Base-by-base conservation (phyloP, 2,329 filamentous ascomycete species). In the Diaporthe australafricana region DNA sequence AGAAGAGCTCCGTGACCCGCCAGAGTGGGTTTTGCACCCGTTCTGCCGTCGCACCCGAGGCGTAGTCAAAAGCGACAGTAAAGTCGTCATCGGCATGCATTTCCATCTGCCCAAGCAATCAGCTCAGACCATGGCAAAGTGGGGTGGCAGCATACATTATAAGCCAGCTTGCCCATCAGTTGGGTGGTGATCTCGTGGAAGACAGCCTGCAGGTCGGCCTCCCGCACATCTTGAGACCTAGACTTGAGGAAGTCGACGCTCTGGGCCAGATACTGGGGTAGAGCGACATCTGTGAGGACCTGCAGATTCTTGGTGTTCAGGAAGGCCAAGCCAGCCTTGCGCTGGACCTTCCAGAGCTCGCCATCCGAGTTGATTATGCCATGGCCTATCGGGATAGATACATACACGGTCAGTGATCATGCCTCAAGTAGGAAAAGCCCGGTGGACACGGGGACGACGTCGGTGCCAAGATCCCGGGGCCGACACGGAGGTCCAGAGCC, bases 301-400 rank as follows among this genome's bases (percentile, higher is more conserved):
- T 87, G 85, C 40, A 92, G 77, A 75, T 91, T 91, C 68, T 87
- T 81, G 17, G 84, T 83, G 75, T 84, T 90, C 32, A 92, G 84
- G 75, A 92, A 92, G 35, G 86, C 79, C 17, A 88, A 74, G 1
- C 90, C 90, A 5, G 90, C 90, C 77, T 88, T 91, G 56, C 90
- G 84, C 81, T 92, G 90, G 1, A 87, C 81, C 72, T 84, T 88
- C 90, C 90, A 92, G 30, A 90, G 77, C 27, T 90, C 87, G 50
- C 90, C 90, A 73, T 92, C 90, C 32, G 87, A 87, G 75, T 92
- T 92, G 79, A 92, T 91, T 75, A 92, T 92, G 32, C 90, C 90
- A 74, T 90, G 84, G 1, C 89, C 86, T 87, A 8, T 25, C 30
- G 20, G 12, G 6, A 4, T 52, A 17, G 30, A 25, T 35, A 11